Percentiles rank a stretch among this genome's conserved stretches.
Conservation (phyloP, 192 early-diverging fungal species). For the Obelidium mucronatum region DNA sequence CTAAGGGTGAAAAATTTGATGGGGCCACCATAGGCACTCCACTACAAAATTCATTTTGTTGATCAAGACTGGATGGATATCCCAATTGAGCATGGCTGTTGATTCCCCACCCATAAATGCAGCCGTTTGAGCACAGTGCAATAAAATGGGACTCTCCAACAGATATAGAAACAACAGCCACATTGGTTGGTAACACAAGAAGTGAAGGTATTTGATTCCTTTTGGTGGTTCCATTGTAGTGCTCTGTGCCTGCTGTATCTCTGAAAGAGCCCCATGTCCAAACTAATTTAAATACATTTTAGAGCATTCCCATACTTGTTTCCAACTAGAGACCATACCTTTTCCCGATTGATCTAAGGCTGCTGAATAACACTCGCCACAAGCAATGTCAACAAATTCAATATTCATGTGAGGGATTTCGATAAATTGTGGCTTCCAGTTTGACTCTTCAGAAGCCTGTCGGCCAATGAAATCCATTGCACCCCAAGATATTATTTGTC, state of each 20-base stretch:
- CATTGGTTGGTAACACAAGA: not conserved
- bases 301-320: too few relatives aligned
- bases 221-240: not conserved
- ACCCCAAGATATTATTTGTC: constrained; percentile 32
- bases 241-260: not conserved
- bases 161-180: not conserved
- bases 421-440: constrained; percentile 20
- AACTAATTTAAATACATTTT: too few relatives aligned
- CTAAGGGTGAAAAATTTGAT: not conserved
- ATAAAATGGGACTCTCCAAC: constrained; percentile 40
- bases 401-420: not conserved
- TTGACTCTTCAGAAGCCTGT: not conserved
- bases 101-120: constrained; percentile 30
- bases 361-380: constrained; percentile 33
- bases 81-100: constrained; percentile 33
- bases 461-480: constrained; percentile 30
- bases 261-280: constrained; percentile 43
- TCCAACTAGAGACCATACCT: too few relatives aligned
- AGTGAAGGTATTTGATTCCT: not conserved
- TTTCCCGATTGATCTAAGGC: constrained; percentile 13
- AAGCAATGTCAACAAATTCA: constrained; percentile 14
- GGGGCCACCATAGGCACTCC: constrained; percentile 5
- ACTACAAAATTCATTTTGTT: not conserved
- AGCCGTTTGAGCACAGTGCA: constrained; percentile 14
- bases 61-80: not conserved